Conservation (phyloP, 2,329 filamentous ascomycete genomes). For the Beauveria varroae region DNA sequence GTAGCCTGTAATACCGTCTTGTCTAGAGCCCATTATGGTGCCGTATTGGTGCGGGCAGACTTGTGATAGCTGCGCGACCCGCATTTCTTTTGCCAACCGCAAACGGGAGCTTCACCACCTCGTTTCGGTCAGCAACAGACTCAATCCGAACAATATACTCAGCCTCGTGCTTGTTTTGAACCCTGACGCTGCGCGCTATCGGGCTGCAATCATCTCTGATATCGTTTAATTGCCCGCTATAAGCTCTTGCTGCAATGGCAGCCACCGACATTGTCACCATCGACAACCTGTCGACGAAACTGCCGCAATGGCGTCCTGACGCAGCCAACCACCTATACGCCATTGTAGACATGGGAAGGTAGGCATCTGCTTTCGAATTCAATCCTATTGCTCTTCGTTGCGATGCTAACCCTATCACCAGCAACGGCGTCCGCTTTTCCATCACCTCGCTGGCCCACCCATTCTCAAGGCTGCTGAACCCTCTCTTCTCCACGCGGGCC, state of each 20-base stretch:
- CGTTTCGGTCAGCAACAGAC: not conserved
- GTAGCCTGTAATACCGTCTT: too few relatives aligned
- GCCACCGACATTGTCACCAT: slow-evolving; percentile 40
- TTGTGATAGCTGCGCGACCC: not conserved
- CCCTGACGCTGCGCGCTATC: not conserved
- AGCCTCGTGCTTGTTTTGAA: not conserved
- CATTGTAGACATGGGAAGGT: slow-evolving; percentile 56
- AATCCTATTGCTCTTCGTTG: slow-evolving; percentile 1
- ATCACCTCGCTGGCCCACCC: slow-evolving; percentile 73
- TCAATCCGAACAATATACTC: not conserved
- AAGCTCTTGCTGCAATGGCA: slow-evolving; percentile 19
- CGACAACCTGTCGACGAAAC: slow-evolving; percentile 40
- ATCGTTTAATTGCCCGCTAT: not conserved
- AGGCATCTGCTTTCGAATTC: slow-evolving; percentile 6
- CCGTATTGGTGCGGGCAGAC: not conserved
- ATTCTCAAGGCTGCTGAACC: slow-evolving; percentile 63
- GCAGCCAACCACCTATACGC: slow-evolving; percentile 45
- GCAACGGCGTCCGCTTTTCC: slow-evolving; percentile 90
- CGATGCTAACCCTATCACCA: slow-evolving; percentile 24
- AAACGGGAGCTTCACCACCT: not conserved
- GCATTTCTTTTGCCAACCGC: not conserved
- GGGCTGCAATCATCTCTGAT: not conserved
- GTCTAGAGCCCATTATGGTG: not conserved
- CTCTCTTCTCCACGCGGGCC: slow-evolving; percentile 69
- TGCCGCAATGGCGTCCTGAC: slow-evolving; percentile 41